Evolutionary conservation across 176 grass and related monocot genomes (phyloP), one percentile per base, ranked within the genome.

Genomic region (Zoysia japonica): DNA sequence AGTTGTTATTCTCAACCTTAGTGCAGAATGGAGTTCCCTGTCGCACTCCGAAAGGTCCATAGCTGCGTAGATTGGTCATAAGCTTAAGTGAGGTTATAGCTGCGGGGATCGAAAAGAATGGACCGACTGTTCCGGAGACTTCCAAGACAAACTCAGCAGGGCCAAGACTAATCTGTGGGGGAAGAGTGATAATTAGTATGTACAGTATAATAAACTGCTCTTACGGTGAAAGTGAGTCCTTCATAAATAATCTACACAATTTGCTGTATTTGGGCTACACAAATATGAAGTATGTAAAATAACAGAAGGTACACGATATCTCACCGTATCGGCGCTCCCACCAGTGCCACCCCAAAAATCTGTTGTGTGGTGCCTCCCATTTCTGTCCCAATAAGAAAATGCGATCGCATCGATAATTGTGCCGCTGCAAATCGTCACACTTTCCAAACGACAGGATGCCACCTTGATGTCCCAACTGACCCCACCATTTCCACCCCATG

Each of bases 401-500:
- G 35, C 75, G 42, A 66, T 5, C 0, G 61, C 75, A n/a, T 77
- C 74, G 6, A 77, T 11, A 38, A 50, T 11, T 5, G 19, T 12
- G 7, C 62, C 75, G 6, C 77, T 67, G 0, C 16, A 44, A 79
- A 79, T 28, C 9, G 0, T 55, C 38, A 79, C n/a, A 67, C 77
- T 68, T 56, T 67, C 50, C 41, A 79, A 65, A 44, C 0, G 39
- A 2, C 2, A 11, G 11, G 77, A 12, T 35, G n/a, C 3, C 11
- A 55, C 39, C 17, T 28, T 43, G 11, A 55, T 79, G 64, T 68
- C 64, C 0, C 39, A 40, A 15, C 2, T 9, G 1, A 3, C 41
- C 38, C 77, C 77, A 36, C 49, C 1, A 56, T 67, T 67, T 79
- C 77, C 77, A 35, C 77, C 77, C 77, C 77, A 79, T 0, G 63